These are phyloP conservation scores for Pleurotus sapidus DNA, from an alignment of 768 basidiomycete genomes.

Conservation along the genomic window DNA sequence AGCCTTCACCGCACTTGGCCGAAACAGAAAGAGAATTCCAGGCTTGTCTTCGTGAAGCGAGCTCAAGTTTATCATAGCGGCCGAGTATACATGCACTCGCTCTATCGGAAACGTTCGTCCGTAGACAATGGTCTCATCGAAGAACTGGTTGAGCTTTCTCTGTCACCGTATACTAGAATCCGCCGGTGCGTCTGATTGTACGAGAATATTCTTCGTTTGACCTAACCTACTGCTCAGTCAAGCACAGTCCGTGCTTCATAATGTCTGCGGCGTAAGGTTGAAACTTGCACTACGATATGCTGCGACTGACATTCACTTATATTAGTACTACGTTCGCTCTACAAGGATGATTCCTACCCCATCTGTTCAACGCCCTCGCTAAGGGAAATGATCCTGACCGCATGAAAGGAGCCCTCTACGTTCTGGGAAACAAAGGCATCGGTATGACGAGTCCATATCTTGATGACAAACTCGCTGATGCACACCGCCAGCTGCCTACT, in stretches of 20 bases:
- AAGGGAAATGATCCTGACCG: constrained; percentile 86
- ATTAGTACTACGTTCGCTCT: constrained; percentile 68
- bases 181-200: constrained; percentile 48
- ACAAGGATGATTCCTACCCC: constrained; percentile 62
- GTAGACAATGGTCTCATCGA: constrained; percentile 69
- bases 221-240: constrained; percentile 40
- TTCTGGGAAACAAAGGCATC: constrained; percentile 70
- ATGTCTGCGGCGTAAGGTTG: constrained; percentile 57
- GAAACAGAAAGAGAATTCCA: constrained; percentile 73
- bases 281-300: not conserved
- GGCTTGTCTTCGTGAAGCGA: constrained; percentile 72
- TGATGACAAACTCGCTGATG: constrained; percentile 9
- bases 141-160: constrained; percentile 69
- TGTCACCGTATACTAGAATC: constrained; percentile 78
- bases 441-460: constrained; percentile 34
- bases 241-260: constrained; percentile 64
- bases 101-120: constrained; percentile 70
- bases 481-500: constrained; percentile 52
- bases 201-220: not conserved
- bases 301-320: not conserved
- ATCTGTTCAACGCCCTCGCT: constrained; percentile 55
- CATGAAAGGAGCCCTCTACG: constrained; percentile 93
- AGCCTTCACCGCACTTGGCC: constrained; percentile 67
- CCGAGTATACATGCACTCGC: constrained; percentile 72
- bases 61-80: constrained; percentile 77